Base-by-base conservation (phyloP, 805 yeast genomes). In the Tetrapisispora arboricola region DNA sequence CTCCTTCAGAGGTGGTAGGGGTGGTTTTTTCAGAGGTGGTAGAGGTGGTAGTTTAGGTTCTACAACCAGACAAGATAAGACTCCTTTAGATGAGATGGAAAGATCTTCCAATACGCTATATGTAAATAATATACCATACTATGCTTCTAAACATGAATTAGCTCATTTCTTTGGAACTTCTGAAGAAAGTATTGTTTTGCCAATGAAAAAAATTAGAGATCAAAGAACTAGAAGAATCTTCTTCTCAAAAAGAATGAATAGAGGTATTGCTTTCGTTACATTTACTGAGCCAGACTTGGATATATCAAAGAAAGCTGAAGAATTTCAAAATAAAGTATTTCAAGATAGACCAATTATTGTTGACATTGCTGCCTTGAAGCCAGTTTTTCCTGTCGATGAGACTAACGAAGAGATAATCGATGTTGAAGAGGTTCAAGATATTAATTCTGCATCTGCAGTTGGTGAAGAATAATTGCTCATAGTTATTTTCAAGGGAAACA, bases 341-440 rank as follows among this genome's bases (percentile, higher is more conserved):
- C 75, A 75, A 45, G 95, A 82, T 38, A 74, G 84, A 59, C 69
- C 68, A 38, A 64, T 87, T 44, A 64, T 72, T 35, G 85, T 82
- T 44, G 80, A 79, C 49, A 72, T 80, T 50, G 95, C 95, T 17
- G 72, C 83, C 47, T 44, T 47, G 26, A 52, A 56, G 43, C 52
- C 60, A 32, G 66, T 55, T 8, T 63, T 53, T 26, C 60, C 55
- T 22, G 57, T 55, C 19, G 63, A 52, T 36, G 50, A 46, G 17
- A 35, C 19, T 24, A 22, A 27, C 25, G 43, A 35, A 25, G 36
- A 39, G n/a, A 22, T 34, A 20, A n/a, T 19, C 29, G 42, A 26
- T 7, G 45, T 21, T 17, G 22, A 37, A 16, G 28, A 38, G 13
- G 41, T 29, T 18, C 38, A 33, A 25, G 25, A 5, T 6, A 30